phyloP scores from a whole-genome alignment of 306 rosid genomes.

The Purshia tridentata region DNA sequence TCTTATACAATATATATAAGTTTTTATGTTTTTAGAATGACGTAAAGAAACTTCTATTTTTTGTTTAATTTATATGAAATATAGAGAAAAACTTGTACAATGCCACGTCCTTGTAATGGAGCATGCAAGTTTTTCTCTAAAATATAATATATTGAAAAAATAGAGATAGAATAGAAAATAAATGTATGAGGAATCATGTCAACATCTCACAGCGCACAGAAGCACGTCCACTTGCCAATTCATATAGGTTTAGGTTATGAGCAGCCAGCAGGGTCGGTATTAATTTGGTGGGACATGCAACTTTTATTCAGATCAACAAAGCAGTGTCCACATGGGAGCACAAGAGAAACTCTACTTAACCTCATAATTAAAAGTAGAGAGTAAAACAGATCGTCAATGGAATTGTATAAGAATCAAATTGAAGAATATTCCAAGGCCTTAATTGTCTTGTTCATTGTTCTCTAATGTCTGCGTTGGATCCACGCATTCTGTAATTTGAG shows the following conservation, averaged over 20 bases:
- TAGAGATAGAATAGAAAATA: too few species aligned
- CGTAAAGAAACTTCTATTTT: too few species aligned
- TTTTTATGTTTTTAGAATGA: too few species aligned
- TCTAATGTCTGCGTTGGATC: constrained; percentile 4
- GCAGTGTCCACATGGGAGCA: not conserved
- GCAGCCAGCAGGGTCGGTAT: too few species aligned
- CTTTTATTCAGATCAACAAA: too few species aligned
- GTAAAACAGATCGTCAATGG: not conserved
- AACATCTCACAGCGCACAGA: not conserved
- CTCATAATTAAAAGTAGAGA: not conserved
- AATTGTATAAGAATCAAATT: not conserved
- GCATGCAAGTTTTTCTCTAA: too few species aligned
- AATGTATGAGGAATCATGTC: not conserved
- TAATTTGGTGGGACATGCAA: too few species aligned
- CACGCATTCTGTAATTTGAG: not conserved
- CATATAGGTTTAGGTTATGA: not conserved
- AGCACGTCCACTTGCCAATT: not conserved
- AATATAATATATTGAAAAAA: too few species aligned
- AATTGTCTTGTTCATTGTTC: not conserved
- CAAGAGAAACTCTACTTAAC: not conserved
- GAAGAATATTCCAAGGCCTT: not conserved
- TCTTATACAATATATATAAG: too few species aligned
- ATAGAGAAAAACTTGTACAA: too few species aligned
- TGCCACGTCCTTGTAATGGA: too few species aligned
- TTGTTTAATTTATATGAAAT: too few species aligned